Base-by-base conservation (phyloP, 306 rosid species). In the Lagenaria siceraria region DNA sequence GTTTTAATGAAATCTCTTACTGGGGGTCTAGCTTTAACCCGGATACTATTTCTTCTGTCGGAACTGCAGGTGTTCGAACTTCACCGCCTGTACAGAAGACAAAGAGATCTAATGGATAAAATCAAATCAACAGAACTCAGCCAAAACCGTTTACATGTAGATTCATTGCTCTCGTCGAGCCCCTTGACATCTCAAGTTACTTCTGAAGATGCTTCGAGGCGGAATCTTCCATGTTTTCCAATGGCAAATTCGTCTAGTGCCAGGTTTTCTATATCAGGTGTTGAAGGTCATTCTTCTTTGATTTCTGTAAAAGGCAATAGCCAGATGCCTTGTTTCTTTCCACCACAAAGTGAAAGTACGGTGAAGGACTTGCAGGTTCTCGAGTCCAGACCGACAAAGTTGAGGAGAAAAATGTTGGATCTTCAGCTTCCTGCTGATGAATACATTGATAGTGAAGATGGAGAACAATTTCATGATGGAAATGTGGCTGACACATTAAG, bases 381-480 rank as follows among this genome's bases (percentile, higher is more conserved):
- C 31, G 97, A 86, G 79, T 87, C 88, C 4, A 86, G 97, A 82
- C 97, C 97, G 46, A 81, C 86, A 42, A 90, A 95, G 85, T 88
- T 82, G 42, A 86, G 92, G 83, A 90, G 89, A 76, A 90, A 82
- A 89, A 84, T 80, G 86, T 89, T 95, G 86, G 99, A 92, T 85
- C 99, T 92, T 79, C 95, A 91, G 21, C 97, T 90, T 78, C 97
- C 97, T 35, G 97, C 99, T 27, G 91, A 90, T 72, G 97, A 84
- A 75, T 87, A 90, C 68, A 80, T 90, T 18, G 97, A 95, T 83
- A 78, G 91, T 4, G 97, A 92, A 29, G 98, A 92, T 87, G 90
- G 90, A 80, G 97, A 95, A 64, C 88, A 85, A 60, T 77, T 85
- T 68, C 87, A 86, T 48, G 90, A 87, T 66, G 90, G 86, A 75